A percentile compares a stretch with the other conserved stretches of the same genome.
Conservation (phyloP, 768 basidiomycete genomes). For the Leucocoprinus birnbaumii region DNA sequence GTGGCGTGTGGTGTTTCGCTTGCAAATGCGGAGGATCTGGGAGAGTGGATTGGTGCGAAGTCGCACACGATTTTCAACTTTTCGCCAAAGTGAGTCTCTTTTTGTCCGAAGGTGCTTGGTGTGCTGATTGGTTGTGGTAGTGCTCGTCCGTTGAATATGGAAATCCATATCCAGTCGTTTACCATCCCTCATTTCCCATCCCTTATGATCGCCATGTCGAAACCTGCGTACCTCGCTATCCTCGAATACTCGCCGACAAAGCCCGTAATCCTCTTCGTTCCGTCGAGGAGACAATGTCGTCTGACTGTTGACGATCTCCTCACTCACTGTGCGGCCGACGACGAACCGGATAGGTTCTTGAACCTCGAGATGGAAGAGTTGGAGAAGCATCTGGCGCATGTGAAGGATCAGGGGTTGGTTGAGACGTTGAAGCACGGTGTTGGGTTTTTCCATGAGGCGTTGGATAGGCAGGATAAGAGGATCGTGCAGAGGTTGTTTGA, state of each 20-base stretch:
- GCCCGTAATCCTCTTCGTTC: conserved; percentile 91
- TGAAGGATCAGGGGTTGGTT: conserved; percentile 70
- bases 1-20: conserved; percentile 95
- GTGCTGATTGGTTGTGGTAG: conserved; percentile 32
- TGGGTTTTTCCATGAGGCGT: conserved; percentile 93
- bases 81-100: conserved; percentile 66
- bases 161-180: conserved; percentile 96
- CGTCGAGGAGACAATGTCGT: conserved; percentile 91
- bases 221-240: conserved; percentile 93
- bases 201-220: conserved; percentile 98
- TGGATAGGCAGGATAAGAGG: conserved; percentile 87
- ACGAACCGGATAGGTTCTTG: conserved; percentile 81
- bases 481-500: conserved; percentile 93
- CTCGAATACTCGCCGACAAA: conserved; percentile 81
- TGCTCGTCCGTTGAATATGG: conserved; percentile 95
- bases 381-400: conserved; percentile 83
- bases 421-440: conserved; percentile 89
- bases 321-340: conserved; percentile 84
- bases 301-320: conserved; percentile 90
- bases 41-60: conserved; percentile 96
- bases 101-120: not conserved
- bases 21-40: conserved; percentile 92
- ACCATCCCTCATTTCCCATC: conserved; percentile 97
- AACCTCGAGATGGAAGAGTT: conserved; percentile 84
- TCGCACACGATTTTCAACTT: conserved; percentile 98